A percentile compares a stretch with the other conserved stretches of the same genome.
phyloP scores from a whole-genome alignment of 345 rosid species.

The Fremontodendron californicum region DNA sequence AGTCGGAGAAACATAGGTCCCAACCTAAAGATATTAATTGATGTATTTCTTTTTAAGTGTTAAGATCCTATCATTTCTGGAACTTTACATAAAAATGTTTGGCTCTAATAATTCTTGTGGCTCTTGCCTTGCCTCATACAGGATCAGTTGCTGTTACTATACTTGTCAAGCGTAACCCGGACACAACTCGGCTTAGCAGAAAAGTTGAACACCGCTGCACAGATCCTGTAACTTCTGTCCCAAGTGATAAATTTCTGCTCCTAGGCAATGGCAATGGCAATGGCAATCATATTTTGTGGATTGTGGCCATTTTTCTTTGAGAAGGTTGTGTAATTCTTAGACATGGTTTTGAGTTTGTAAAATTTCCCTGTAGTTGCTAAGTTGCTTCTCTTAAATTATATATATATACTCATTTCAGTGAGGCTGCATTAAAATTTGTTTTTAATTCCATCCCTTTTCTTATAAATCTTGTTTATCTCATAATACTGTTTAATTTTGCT shows the following conservation, averaged over 20 bases:
- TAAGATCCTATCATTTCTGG: background rate
- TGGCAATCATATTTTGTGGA: background rate
- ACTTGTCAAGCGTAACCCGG: slow-evolving; percentile 85
- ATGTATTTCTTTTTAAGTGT: background rate
- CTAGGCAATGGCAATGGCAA: too few species aligned
- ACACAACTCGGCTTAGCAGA: slow-evolving; percentile 91
- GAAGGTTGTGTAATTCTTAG: slow-evolving; percentile 1
- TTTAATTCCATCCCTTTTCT: background rate
- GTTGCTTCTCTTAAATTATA: background rate
- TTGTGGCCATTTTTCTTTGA: background rate
- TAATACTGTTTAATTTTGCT: background rate
- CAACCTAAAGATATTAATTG: background rate
- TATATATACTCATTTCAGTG: background rate
- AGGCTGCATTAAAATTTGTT: background rate
- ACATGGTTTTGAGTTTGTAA: too few species aligned
- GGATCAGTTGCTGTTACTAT: slow-evolving; percentile 80
- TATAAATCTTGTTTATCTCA: too few species aligned
- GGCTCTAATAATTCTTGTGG: background rate
- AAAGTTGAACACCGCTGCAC: slow-evolving; percentile 90
- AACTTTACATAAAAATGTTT: background rate
- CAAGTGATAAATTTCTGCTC: background rate
- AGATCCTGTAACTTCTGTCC: slow-evolving; percentile 42
- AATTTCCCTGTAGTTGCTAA: background rate
- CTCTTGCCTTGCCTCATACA: slow-evolving; percentile 23
- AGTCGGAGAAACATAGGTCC: too few species aligned